Conservation (phyloP, 495 filamentous ascomycete species). For the Choiromyces venosus region DNA sequence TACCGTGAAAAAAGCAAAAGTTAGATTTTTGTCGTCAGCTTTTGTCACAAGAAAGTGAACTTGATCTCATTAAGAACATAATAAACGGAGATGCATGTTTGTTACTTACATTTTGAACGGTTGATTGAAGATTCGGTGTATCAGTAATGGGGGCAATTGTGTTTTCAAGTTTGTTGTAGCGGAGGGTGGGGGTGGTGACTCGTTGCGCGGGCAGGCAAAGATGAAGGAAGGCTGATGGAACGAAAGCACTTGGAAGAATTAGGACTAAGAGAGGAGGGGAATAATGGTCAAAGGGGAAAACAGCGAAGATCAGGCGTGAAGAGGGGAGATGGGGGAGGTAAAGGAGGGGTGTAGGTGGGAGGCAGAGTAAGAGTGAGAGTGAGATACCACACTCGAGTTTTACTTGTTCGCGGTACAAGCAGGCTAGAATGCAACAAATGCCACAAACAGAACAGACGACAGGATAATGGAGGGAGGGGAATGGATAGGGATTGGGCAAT, state of each 20-base stretch:
- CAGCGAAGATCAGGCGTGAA: neutral
- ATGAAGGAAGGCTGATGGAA: neutral
- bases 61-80: neutral
- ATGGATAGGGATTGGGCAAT: neutral
- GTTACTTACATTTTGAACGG: neutral
- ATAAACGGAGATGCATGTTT: neutral
- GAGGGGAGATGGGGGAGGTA: constrained; percentile 3
- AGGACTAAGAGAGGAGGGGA: constrained; percentile 1
- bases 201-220: neutral
- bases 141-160: neutral
- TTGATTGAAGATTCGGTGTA: neutral
- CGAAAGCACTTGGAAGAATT: constrained; percentile 19
- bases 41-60: neutral
- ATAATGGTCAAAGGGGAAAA: constrained; percentile 11
- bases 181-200: neutral
- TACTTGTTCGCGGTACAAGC: neutral
- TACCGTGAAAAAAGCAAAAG: constrained; percentile 37
- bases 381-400: neutral
- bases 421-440: constrained; percentile 1
- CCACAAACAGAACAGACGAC: constrained; percentile 3
- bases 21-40: constrained; percentile 3
- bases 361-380: constrained; percentile 17
- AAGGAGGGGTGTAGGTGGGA: constrained; percentile 5
- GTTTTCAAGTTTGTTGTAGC: neutral
- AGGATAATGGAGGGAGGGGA: neutral